These are phyloP conservation scores for Candida sojae DNA, from an alignment of 1,139 yeast species.

Conservation along the genomic window DNA sequence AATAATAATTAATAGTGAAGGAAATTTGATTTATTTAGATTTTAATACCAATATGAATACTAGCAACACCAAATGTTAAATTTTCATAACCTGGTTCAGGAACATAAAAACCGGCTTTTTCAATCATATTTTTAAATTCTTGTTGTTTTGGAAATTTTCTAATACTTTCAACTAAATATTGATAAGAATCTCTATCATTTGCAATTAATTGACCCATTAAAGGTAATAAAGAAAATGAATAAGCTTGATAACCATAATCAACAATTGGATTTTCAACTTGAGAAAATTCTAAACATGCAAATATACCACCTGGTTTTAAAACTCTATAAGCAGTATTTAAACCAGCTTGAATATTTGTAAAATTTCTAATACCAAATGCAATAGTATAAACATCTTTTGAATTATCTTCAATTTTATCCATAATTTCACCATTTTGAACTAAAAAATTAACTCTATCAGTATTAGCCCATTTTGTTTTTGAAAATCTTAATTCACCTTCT, in stretches of 20 bases:
- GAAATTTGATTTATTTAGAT: slow-evolving; percentile 27
- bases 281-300: slow-evolving; percentile 93
- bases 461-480: slow-evolving; percentile 51
- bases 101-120: slow-evolving; percentile 90
- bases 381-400: slow-evolving; percentile 95
- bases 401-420: slow-evolving; percentile 80
- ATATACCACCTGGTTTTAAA: slow-evolving; percentile 92
- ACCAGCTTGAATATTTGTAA: slow-evolving; percentile 92
- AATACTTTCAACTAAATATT: slow-evolving; percentile 92
- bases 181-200: slow-evolving; percentile 93
- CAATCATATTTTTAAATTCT: slow-evolving; percentile 86
- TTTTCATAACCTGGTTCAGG: slow-evolving; percentile 90
- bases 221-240: slow-evolving; percentile 87
- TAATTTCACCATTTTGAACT: slow-evolving; percentile 90
- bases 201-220: slow-evolving; percentile 95
- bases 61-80: slow-evolving; percentile 94
- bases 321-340: slow-evolving; percentile 92
- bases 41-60: slow-evolving; percentile 94
- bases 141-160: slow-evolving; percentile 91
- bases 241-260: slow-evolving; percentile 78
- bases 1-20: neutral
- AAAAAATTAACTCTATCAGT: slow-evolving; percentile 70
- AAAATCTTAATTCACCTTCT: slow-evolving; percentile 83
- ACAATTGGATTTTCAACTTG: slow-evolving; percentile 82
- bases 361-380: slow-evolving; percentile 96